phyloP scores from a whole-genome alignment of 208 protist species.

The Trichomonas vaginalis region DNA sequence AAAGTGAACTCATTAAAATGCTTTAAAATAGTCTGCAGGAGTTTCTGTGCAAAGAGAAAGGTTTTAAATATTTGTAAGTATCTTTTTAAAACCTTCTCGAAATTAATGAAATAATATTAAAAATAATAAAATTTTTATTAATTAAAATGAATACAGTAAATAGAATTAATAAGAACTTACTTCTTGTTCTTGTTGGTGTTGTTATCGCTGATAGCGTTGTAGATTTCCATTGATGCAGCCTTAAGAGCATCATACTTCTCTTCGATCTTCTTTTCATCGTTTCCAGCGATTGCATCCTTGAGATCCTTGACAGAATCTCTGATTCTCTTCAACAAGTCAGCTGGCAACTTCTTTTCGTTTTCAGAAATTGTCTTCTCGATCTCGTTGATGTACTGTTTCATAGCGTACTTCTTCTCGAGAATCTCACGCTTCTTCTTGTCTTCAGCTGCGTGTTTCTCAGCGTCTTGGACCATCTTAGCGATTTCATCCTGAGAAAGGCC shows the following conservation, averaged over 20 bases:
- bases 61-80: no score
- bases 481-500: slow-evolving; percentile 54
- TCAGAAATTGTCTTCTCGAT: background rate
- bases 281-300: no score
- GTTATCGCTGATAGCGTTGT: background rate
- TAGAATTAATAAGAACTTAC: no score
- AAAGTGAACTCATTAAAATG: no score
- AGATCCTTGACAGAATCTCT: background rate
- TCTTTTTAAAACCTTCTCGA: no score
- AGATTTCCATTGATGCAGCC: background rate
- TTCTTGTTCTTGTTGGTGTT: background rate
- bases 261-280: no score
- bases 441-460: slow-evolving; percentile 37
- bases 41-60: no score
- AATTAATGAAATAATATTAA: no score
- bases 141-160: no score
- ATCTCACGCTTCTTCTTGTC: slow-evolving; percentile 32
- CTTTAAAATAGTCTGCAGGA: no score
- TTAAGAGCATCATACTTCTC: background rate
- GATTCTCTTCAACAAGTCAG: background rate
- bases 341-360: background rate
- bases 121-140: no score
- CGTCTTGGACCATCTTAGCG: slow-evolving; percentile 54
- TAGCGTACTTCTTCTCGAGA: slow-evolving; percentile 30
- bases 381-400: background rate